Conservation (phyloP, 176 grass and related monocot species). For the Ampelocalamus luodianensis region DNA sequence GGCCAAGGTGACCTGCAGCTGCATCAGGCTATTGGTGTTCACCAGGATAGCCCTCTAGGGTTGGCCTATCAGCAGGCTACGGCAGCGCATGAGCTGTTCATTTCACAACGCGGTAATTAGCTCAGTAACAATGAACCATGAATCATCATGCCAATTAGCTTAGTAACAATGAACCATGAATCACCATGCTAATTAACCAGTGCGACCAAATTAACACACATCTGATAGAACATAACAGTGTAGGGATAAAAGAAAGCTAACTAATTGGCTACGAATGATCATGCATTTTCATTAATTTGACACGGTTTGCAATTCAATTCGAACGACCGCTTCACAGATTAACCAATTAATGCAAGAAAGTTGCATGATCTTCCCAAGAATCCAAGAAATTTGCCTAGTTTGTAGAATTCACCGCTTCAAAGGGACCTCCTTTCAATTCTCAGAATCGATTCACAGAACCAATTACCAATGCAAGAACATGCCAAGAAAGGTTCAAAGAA, state of each 20-base stretch:
- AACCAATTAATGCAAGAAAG: no score
- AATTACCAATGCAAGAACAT: no score
- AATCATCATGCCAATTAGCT: background rate
- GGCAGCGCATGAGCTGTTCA: conserved; percentile 31
- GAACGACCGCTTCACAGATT: no score
- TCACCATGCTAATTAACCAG: background rate
- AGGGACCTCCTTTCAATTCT: background rate
- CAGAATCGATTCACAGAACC: background rate
- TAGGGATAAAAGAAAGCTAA: no score
- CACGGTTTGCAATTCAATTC: no score
- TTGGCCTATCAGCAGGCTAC: background rate
- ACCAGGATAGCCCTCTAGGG: conserved; percentile 32
- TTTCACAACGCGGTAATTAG: background rate
- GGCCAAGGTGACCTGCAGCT: conserved; percentile 38
- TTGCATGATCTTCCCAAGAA: background rate
- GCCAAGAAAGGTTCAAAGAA: background rate
- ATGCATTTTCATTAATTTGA: background rate
- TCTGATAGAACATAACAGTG: background rate
- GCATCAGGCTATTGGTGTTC: conserved; percentile 40
- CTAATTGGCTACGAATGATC: background rate
- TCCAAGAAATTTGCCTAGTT: background rate
- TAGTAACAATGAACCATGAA: background rate
- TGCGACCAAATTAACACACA: no score
- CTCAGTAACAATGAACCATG: background rate
- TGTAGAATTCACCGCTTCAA: background rate